Conservation (phyloP, 1,284 basidiomycete species). For the Hymenochaete sp. region DNA sequence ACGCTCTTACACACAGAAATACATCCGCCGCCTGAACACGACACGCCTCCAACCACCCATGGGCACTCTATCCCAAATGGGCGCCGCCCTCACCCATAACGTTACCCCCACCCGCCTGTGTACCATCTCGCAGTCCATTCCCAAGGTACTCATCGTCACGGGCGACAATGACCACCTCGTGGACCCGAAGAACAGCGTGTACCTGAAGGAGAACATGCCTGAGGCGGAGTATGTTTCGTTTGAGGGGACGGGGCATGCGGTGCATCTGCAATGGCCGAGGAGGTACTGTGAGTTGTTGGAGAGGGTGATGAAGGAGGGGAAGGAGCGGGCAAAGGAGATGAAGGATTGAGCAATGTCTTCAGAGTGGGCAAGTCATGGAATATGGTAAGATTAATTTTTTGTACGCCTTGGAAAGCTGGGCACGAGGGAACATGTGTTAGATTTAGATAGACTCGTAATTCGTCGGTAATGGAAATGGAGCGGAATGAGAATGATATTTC, state of each 20-base stretch:
- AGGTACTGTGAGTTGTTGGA: constrained; percentile 54
- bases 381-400: too few relatives aligned
- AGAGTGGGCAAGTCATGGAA: too few relatives aligned
- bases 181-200: constrained; percentile 43
- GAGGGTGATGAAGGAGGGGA: constrained; percentile 46
- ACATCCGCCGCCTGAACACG: constrained; percentile 43
- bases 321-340: constrained; percentile 3
- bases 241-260: constrained; percentile 59
- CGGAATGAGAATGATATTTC: too few relatives aligned
- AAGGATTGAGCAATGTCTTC: background rate
- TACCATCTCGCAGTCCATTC: constrained; percentile 46
- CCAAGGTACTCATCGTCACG: constrained; percentile 59
- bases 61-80: constrained; percentile 70
- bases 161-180: constrained; percentile 72
- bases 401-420: too few relatives aligned
- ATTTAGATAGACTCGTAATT: too few relatives aligned
- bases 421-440: too few relatives aligned
- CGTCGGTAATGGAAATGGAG: too few relatives aligned
- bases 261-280: constrained; percentile 45
- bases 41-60: constrained; percentile 52
- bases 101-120: constrained; percentile 49
- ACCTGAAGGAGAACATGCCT: constrained; percentile 56
- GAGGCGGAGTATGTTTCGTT: constrained; percentile 62
- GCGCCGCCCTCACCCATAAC: constrained; percentile 61
- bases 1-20: constrained; percentile 31